Base-by-base conservation (phyloP, 2,329 filamentous ascomycete species). In the Penicillium sp. region DNA sequence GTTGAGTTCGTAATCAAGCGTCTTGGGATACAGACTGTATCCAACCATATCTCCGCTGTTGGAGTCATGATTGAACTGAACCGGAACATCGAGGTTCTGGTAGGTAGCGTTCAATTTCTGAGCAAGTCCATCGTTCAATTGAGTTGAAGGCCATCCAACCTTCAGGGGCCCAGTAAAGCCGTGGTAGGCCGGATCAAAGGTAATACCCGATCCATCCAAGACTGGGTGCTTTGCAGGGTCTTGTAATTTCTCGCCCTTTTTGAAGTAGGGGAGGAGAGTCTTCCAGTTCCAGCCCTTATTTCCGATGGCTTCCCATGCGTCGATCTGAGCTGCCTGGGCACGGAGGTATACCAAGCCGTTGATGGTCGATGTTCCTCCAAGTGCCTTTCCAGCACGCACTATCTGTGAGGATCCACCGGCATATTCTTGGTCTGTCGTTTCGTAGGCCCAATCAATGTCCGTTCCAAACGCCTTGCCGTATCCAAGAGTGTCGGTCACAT, bases 11-110 rank as follows among this genome's bases (percentile, higher is more conserved):
- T 66, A 57, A 55, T 81, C 69, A 16, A 79, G 53, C 1, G 76
- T 81, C 60, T 69, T 71, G 2, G 78, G 76, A 65, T 72, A 78
- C 2, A 75, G 57, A 16, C 68, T 67, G 57, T 76, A 79, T 10
- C 79, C 79, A n/a, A 71, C 60, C 74, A 80, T 74, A 13, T 63
- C 53, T 5, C 79, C 78, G 13, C 68, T 69, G 60, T 80, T 79
- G 2, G 73, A 56, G 50, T 81, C 79, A 20, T 50, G 47, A 31
- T 76, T 80, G 58, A 66, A 76, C 0, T 66, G 64, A 14, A 79
- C 3, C 74, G 53, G 9, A 52, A 58, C 38, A 66, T 57, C 16
- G 70, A 73, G 5, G 75, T 77, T 4, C 53, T 53, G 66, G 63
- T 37, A 68, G 31, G 46, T 61, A 46, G 58, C 46, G 55, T 53